Percentiles rank a stretch among this genome's conserved stretches.
phyloP scores from a whole-genome alignment of 2,329 filamentous ascomycete genomes.

The Orbilia blumenaviensis region DNA sequence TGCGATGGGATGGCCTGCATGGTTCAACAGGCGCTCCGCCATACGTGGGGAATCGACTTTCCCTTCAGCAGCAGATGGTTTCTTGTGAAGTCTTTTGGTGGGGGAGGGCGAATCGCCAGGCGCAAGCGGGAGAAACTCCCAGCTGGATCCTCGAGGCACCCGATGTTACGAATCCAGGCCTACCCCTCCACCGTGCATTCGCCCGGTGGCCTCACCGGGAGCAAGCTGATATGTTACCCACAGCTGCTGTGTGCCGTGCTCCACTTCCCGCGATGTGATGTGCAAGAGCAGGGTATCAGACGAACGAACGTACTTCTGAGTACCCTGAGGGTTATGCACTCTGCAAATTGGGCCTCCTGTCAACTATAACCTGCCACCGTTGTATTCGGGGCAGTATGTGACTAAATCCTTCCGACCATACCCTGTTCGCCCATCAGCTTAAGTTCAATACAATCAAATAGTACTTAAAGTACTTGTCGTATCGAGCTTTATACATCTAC shows the following conservation, averaged over 20 bases:
- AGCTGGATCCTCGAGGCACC: constrained; percentile 49
- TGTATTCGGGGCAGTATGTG: constrained; percentile 20
- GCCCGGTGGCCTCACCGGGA: constrained; percentile 11
- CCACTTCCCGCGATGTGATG: constrained; percentile 30
- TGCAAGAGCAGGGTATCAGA: constrained; percentile 23
- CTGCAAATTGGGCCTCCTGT: constrained; percentile 16
- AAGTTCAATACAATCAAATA: background rate
- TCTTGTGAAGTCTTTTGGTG: background rate
- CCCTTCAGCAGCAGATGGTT: constrained; percentile 40
- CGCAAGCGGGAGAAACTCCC: constrained; percentile 24
- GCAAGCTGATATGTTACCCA: constrained; percentile 9
- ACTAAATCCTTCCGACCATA: constrained; percentile 40
- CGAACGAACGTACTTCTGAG: constrained; percentile 8
- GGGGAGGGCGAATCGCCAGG: constrained; percentile 43
- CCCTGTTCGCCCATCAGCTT: constrained; percentile 15
- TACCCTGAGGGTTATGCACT: constrained; percentile 20
- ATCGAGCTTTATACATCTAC: constrained; percentile 37
- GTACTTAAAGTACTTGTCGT: constrained; percentile 7
- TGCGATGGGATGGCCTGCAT: constrained; percentile 15
- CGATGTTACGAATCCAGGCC: constrained; percentile 37
- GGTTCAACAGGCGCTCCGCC: constrained; percentile 52
- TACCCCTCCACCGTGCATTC: constrained; percentile 5
- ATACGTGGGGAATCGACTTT: constrained; percentile 16
- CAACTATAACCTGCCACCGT: constrained; percentile 22
- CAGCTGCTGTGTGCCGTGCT: constrained; percentile 26